phyloP scores from a whole-genome alignment of 2,329 filamentous ascomycete species.

The Graphiopsis chlorocephala region DNA sequence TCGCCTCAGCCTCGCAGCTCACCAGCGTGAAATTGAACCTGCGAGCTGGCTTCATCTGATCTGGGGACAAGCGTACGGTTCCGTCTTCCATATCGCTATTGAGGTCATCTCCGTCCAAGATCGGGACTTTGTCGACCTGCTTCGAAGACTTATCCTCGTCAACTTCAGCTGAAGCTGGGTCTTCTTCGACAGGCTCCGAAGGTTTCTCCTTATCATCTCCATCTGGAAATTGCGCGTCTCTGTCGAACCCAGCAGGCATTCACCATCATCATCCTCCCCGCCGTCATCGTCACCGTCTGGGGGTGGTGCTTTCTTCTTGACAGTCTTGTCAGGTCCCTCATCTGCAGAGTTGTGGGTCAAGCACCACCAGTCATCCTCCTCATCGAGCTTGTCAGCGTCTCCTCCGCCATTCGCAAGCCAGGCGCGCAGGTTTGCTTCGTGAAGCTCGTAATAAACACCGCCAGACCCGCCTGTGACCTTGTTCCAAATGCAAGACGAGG shows the following conservation, averaged over 20 bases:
- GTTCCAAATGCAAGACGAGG: background rate
- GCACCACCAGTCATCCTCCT: background rate
- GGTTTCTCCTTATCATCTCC: background rate
- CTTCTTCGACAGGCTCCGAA: background rate
- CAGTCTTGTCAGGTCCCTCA: no score
- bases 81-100: background rate
- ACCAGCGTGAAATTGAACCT: background rate
- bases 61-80: background rate
- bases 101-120: background rate
- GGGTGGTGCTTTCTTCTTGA: no score
- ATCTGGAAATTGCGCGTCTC: background rate
- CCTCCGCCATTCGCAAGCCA: background rate
- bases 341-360: background rate
- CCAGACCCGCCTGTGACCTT: background rate
- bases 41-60: background rate
- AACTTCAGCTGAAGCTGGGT: background rate
- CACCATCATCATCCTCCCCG: background rate
- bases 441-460: background rate
- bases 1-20: background rate
- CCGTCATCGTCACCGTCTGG: no score
- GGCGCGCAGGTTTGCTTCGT: background rate
- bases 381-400: background rate
- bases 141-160: background rate
- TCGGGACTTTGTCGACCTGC: background rate
- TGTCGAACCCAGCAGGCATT: background rate